phyloP scores from a whole-genome alignment of 2,329 filamentous ascomycete species.

The Mariannaea elegans region DNA sequence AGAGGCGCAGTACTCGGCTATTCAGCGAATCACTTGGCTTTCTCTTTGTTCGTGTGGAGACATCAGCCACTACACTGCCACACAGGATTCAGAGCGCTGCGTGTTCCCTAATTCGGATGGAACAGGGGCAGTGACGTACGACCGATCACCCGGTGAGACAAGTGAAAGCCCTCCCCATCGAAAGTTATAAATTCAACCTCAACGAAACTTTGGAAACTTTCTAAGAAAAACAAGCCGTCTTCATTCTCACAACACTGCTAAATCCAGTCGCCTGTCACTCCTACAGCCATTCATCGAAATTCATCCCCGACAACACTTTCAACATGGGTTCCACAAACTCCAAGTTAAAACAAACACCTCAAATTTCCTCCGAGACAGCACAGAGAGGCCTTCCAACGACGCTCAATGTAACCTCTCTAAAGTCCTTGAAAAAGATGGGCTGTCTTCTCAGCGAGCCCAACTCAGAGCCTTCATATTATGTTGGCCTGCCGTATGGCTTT shows the following conservation, averaged over 20 bases:
- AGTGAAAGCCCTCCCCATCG: background rate
- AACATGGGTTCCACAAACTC: constrained; percentile 1
- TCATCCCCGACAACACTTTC: background rate
- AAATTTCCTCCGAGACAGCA: background rate
- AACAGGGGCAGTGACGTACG: background rate
- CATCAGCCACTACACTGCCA: background rate
- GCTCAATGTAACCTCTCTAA: background rate
- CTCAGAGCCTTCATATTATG: background rate
- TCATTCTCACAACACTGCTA: no score
- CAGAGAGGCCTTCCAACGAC: background rate
- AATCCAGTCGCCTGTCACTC: no score
- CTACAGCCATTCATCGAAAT: background rate
- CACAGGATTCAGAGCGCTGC: background rate
- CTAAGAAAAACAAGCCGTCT: background rate
- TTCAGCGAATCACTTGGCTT: no score
- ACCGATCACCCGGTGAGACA: background rate
- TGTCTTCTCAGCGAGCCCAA: constrained; percentile 6
- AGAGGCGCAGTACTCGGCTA: no score
- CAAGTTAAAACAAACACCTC: background rate
- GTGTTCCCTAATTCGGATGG: background rate
- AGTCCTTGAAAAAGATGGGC: background rate
- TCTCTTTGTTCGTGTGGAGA: background rate
- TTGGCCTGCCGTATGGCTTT: background rate
- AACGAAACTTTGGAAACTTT: background rate
- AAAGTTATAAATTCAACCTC: background rate